Percentiles rank a stretch among this genome's conserved stretches.
phyloP scores from a whole-genome alignment of 768 basidiomycete genomes.

The Hericium coralloides region DNA sequence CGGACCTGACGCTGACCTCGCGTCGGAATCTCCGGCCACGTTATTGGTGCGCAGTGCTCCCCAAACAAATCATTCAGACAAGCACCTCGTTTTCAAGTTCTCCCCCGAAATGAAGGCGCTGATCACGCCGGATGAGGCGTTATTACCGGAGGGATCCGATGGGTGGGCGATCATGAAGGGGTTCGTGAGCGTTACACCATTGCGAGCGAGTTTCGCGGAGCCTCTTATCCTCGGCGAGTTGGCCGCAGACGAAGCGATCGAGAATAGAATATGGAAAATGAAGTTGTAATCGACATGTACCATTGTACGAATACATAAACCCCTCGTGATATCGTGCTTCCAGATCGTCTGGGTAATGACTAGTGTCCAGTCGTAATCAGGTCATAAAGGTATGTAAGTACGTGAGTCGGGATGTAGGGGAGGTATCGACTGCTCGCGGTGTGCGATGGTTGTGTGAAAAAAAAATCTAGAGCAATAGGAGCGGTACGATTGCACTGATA shows the following conservation, averaged over 20 bases:
- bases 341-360: too few species aligned
- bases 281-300: slow-evolving; percentile 33
- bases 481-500: too few species aligned
- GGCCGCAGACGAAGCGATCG: slow-evolving; percentile 21
- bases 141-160: slow-evolving; percentile 72
- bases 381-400: too few species aligned
- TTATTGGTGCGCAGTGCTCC: background rate
- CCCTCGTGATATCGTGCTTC: too few species aligned
- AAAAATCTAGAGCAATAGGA: too few species aligned
- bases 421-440: too few species aligned
- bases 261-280: slow-evolving; percentile 45
- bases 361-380: too few species aligned
- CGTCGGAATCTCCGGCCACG: slow-evolving; percentile 11
- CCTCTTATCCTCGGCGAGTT: slow-evolving; percentile 24
- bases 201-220: slow-evolving; percentile 70
- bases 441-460: too few species aligned
- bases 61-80: background rate
- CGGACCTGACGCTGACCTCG: slow-evolving; percentile 31
- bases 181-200: slow-evolving; percentile 67
- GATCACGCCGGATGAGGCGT: slow-evolving; percentile 46
- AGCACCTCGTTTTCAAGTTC: slow-evolving; percentile 61
- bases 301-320: too few species aligned
- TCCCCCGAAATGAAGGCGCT: slow-evolving; percentile 62
- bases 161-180: slow-evolving; percentile 71
- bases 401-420: too few species aligned